Base-by-base conservation (phyloP, 129 eudicot genomes). In the Calendula officinalis region DNA sequence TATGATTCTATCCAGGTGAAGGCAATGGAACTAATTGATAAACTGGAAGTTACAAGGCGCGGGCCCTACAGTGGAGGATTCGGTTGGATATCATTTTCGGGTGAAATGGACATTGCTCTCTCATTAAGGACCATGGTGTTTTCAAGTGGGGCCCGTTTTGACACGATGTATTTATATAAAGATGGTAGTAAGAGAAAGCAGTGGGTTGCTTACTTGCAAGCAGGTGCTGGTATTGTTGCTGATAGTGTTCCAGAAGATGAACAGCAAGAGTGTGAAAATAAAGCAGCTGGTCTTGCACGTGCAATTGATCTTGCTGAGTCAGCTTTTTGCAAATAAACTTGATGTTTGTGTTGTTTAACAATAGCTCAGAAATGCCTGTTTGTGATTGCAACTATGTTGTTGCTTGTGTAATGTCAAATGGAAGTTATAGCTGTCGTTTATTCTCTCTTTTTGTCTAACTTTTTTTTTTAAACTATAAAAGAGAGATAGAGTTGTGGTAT, bases 141-240 rank as follows among this genome's bases (percentile, higher is more conserved):
- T 44, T 83, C 88, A 38, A 84, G 90, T 4, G 77, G 75, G 0
- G 48, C 63, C 8, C 85, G 81, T 5, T 78, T 58, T 32, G 94
- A 91, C 75, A 78, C 96, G 16, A 82, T 84, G 84, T 80, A 84
- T 50, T 75, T 80, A 0, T 81, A 87, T 72, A 79, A 81, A 57
- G 78, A 85, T 11, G 84, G 55, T 54, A 51, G 43, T 4, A 82
- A 66, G 56, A 81, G 95, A 9, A 79, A 74, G 22, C 89, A 91
- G 45, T 85, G 98, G 98, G 75, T 88, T 10, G 98, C 96, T 30
- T 84, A 91, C 74, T 79, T 91, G 17, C 98, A 91, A 67, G 85
- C 98, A 0, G 98, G 98, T 37, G 98, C 98, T 2, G 98, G 98
- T 15, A 87, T 91, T 50, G 98, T 91, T 6, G 91, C 96, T 1